phyloP scores from a whole-genome alignment of 305 asterid genomes.

The Stenogyne calaminthoides region DNA sequence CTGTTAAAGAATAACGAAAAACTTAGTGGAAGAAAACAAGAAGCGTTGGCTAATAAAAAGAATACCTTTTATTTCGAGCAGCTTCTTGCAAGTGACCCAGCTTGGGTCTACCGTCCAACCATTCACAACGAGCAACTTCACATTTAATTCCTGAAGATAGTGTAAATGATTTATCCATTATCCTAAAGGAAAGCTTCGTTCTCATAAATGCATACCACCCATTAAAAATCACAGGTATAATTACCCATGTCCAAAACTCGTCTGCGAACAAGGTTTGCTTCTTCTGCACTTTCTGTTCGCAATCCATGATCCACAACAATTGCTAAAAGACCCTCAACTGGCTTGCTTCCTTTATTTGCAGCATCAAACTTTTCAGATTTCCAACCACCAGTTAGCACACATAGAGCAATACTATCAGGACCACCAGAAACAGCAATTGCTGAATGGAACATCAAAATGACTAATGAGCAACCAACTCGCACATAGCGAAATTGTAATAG shows the following conservation, averaged over 20 bases:
- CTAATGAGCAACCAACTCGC: constrained; percentile 22
- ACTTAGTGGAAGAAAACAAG: not conserved
- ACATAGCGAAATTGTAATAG: not conserved
- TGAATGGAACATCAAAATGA: constrained; percentile 36
- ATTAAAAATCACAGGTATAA: constrained; percentile 28
- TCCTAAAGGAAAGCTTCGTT: constrained; percentile 36
- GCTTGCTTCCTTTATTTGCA: constrained; percentile 37
- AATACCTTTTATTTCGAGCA: constrained; percentile 85
- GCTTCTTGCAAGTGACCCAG: constrained; percentile 89
- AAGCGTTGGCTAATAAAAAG: constrained; percentile 2
- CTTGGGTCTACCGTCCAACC: constrained; percentile 84
- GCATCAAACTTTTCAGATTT: constrained; percentile 47
- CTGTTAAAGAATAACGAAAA: constrained; percentile 39
- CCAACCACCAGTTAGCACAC: constrained; percentile 82
- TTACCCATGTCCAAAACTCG: constrained; percentile 84
- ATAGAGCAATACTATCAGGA: constrained; percentile 94
- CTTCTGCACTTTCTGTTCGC: constrained; percentile 81
- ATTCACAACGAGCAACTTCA: constrained; percentile 76
- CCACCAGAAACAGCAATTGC: constrained; percentile 98
- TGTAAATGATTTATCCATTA: constrained; percentile 51
- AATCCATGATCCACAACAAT: constrained; percentile 90
- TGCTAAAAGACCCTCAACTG: constrained; percentile 72
- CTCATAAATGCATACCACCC: constrained; percentile 17
- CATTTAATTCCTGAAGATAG: constrained; percentile 80
- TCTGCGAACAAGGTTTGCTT: constrained; percentile 59